Evolutionary conservation across 495 filamentous ascomycete genomes (phyloP).

Genomic region (Xylaria flabelliformis): DNA sequence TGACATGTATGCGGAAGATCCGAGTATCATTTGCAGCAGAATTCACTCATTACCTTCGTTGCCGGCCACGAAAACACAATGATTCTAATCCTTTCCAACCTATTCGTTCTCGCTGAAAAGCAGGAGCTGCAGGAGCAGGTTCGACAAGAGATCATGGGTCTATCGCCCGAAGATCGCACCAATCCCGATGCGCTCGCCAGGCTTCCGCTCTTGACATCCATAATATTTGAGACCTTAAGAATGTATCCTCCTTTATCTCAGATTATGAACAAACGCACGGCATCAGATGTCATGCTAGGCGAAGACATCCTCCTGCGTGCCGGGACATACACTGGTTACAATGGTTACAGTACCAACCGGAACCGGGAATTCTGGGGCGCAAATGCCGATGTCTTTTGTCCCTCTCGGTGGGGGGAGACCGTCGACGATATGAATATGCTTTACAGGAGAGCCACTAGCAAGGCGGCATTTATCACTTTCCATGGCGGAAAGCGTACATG

Average conservation of each 20-base stretch:
- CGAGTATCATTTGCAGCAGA: constrained; percentile 43
- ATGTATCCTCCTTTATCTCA: constrained; percentile 48
- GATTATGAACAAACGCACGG: constrained; percentile 42
- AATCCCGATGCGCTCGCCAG: constrained; percentile 19
- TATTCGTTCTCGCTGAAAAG: constrained; percentile 41
- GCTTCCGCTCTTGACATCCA: constrained; percentile 36
- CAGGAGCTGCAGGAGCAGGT: background rate
- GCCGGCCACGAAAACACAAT: constrained; percentile 50
- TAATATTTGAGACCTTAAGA: constrained; percentile 43
- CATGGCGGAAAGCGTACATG: constrained; percentile 44
- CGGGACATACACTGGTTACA: constrained; percentile 38
- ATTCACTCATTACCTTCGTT: constrained; percentile 44
- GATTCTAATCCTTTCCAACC: constrained; percentile 39
- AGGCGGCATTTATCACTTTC: constrained; percentile 43
- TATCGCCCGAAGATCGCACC: background rate
- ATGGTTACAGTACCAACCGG: constrained; percentile 34
- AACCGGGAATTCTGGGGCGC: constrained; percentile 33
- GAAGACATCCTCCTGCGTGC: constrained; percentile 29
- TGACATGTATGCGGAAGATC: background rate
- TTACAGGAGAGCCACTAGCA: constrained; percentile 31
- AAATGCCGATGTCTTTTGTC: constrained; percentile 32
- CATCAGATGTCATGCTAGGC: constrained; percentile 31
- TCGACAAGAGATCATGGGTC: constrained; percentile 3
- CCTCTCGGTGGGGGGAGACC: constrained; percentile 34
- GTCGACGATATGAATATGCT: constrained; percentile 33